Percentiles rank a stretch among this genome's conserved stretches.
phyloP scores from a whole-genome alignment of 345 rosid genomes.

The Viola odorata region DNA sequence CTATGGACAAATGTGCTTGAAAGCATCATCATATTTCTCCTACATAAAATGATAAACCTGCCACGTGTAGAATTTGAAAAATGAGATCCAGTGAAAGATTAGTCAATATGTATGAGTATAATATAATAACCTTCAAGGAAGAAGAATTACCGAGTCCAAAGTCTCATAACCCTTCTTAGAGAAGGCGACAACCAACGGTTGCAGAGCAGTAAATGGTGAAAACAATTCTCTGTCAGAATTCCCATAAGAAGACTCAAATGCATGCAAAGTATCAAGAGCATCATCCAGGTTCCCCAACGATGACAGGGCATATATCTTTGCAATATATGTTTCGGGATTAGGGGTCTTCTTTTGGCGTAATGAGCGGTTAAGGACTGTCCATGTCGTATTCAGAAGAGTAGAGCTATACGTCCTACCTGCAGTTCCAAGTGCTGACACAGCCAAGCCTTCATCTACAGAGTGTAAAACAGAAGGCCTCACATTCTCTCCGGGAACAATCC shows the following conservation, averaged over 20 bases:
- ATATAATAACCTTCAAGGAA: not conserved
- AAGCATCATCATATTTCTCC: too few relatives aligned
- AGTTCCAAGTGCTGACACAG: constrained; percentile 71
- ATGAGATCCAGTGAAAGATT: not conserved
- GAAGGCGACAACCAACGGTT: constrained; percentile 82
- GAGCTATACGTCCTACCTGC: constrained; percentile 73
- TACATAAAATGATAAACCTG: too few relatives aligned
- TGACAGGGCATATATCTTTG: constrained; percentile 75
- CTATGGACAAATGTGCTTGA: too few relatives aligned
- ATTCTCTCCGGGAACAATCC: constrained; percentile 73
- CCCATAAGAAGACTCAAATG: constrained; percentile 62
- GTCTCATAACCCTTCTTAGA: constrained; percentile 80
- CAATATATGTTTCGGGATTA: constrained; percentile 60
- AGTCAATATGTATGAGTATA: too few relatives aligned
- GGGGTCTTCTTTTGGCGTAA: constrained; percentile 67
- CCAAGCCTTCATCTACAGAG: constrained; percentile 81
- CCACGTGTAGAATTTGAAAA: too few relatives aligned
- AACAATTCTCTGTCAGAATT: constrained; percentile 47
- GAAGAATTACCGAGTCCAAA: constrained; percentile 61
- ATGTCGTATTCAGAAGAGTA: constrained; percentile 70
- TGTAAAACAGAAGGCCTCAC: constrained; percentile 51
- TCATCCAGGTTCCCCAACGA: constrained; percentile 68
- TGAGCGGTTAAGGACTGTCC: constrained; percentile 60
- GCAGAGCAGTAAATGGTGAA: constrained; percentile 77
- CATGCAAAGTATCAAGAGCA: constrained; percentile 62